These are phyloP conservation scores for Volvox reticuliferus DNA, from an alignment of 139 green algal species.

Conservation along the genomic window DNA sequence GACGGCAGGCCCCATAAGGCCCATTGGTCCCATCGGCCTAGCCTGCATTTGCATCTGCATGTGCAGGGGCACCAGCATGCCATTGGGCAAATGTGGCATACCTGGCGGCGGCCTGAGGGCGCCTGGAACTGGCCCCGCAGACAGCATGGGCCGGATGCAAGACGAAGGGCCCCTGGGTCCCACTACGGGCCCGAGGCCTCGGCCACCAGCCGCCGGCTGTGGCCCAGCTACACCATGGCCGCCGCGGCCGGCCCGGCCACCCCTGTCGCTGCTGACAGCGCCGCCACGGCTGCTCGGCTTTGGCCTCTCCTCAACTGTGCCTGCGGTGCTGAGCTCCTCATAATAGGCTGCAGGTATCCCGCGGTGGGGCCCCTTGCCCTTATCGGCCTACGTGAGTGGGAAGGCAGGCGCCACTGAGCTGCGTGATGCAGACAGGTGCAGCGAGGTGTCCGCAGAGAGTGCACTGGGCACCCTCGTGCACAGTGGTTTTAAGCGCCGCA, in stretches of 20 bases:
- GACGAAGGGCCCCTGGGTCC: neutral
- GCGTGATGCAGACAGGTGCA: neutral
- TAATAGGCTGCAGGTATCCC: slow-evolving; percentile 38
- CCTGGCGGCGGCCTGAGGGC: neutral
- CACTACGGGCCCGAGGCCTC: neutral
- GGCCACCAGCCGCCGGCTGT: neutral
- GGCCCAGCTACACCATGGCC: neutral
- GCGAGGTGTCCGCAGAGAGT: neutral
- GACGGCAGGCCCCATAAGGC: neutral
- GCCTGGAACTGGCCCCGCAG: neutral
- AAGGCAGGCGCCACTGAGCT: neutral
- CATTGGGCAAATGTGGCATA: neutral
- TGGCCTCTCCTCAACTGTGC: neutral
- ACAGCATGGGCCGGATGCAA: neutral
- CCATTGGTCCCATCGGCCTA: neutral
- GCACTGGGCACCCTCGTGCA: neutral
- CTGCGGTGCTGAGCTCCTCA: slow-evolving; percentile 24
- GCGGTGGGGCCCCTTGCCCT: neutral
- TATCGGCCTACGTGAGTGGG: neutral
- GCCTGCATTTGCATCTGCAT: slow-evolving; percentile 17
- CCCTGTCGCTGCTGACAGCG: neutral
- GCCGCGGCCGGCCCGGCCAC: neutral
- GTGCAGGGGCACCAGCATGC: slow-evolving; percentile 8
- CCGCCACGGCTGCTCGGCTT: neutral
- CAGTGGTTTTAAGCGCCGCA: neutral